Evolutionary conservation across 2,329 filamentous ascomycete genomes (phyloP).

Genomic region (Trichoderma arundinaceum): DNA sequence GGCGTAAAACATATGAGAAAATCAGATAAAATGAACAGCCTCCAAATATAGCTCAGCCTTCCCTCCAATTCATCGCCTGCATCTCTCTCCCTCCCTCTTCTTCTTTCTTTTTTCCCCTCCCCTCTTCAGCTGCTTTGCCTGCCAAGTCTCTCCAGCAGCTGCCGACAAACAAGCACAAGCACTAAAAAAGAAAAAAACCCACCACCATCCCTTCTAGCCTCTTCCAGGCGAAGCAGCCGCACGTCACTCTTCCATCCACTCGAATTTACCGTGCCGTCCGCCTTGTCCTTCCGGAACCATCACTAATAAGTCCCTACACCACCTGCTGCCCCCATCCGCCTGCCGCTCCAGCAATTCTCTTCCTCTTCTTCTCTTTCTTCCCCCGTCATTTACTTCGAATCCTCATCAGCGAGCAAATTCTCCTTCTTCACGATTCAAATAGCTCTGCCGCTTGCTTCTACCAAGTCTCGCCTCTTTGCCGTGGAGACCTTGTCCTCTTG

Average conservation of each 20-base stretch:
- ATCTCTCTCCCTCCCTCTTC: background rate
- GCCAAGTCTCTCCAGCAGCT: slow-evolving; percentile 5
- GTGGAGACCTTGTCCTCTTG: background rate
- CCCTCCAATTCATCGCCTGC: too few species aligned
- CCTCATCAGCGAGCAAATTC: slow-evolving; percentile 6
- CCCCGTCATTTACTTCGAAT: background rate
- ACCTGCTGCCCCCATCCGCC: slow-evolving; percentile 5
- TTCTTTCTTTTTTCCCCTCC: background rate
- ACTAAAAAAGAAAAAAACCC: slow-evolving; percentile 2
- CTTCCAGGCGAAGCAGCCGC: slow-evolving; percentile 22
- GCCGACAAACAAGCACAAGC: slow-evolving; percentile 14
- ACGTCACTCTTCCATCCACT: slow-evolving; percentile 24
- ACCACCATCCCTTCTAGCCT: slow-evolving; percentile 17
- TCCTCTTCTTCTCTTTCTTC: background rate
- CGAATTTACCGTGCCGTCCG: slow-evolving; percentile 21
- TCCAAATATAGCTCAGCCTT: background rate
- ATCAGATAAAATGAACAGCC: too few species aligned
- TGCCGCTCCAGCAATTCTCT: slow-evolving; percentile 10
- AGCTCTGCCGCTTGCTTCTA: slow-evolving; percentile 14
- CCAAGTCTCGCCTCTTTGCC: background rate
- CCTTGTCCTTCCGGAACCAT: slow-evolving; percentile 25
- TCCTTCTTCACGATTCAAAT: background rate
- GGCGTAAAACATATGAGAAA: too few species aligned
- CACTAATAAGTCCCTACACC: slow-evolving; percentile 20
- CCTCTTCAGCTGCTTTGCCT: background rate